Evolutionary conservation across 2,329 filamentous ascomycete genomes (phyloP).

Genomic region (Hypoxylon sp.): DNA sequence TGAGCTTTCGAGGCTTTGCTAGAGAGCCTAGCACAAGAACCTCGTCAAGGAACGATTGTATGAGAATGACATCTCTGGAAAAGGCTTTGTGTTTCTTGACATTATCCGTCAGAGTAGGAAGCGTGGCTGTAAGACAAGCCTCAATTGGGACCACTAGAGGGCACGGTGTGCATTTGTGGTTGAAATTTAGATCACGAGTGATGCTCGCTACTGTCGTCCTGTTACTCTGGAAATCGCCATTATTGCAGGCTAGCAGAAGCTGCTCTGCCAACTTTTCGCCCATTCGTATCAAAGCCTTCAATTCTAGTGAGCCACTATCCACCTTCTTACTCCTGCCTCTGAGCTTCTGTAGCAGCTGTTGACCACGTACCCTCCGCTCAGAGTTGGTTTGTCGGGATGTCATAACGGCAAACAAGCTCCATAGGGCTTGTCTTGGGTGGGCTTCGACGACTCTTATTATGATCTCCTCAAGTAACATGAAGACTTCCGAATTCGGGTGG

Average conservation of each 20-base stretch:
- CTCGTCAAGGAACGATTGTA: conserved; percentile 85
- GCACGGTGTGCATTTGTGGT: conserved; percentile 85
- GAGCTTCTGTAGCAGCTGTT: conserved; percentile 67
- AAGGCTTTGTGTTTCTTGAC: conserved; percentile 88
- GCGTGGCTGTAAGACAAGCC: conserved; percentile 82
- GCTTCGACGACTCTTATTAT: conserved; percentile 87
- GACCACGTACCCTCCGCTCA: conserved; percentile 73
- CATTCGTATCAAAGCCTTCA: conserved; percentile 79
- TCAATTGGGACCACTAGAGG: conserved; percentile 92
- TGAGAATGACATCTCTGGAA: conserved; percentile 86
- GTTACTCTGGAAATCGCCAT: conserved; percentile 79
- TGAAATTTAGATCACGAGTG: conserved; percentile 83
- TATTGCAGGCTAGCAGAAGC: conserved; percentile 84
- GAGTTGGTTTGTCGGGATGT: conserved; percentile 78
- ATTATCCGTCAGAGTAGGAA: conserved; percentile 81
- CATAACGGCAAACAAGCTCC: conserved; percentile 89
- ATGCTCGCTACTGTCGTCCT: conserved; percentile 80
- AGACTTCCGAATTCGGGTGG: conserved; percentile 84
- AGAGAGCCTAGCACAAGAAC: conserved; percentile 92
- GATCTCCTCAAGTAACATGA: conserved; percentile 81
- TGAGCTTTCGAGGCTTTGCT: conserved; percentile 92
- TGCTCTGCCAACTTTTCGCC: conserved; percentile 89
- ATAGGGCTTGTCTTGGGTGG: conserved; percentile 93
- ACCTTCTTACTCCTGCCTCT: conserved; percentile 65
- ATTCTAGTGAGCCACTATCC: conserved; percentile 69